These are phyloP conservation scores for Fistulinella prunicolor DNA, from an alignment of 768 basidiomycete genomes.

Conservation along the genomic window DNA sequence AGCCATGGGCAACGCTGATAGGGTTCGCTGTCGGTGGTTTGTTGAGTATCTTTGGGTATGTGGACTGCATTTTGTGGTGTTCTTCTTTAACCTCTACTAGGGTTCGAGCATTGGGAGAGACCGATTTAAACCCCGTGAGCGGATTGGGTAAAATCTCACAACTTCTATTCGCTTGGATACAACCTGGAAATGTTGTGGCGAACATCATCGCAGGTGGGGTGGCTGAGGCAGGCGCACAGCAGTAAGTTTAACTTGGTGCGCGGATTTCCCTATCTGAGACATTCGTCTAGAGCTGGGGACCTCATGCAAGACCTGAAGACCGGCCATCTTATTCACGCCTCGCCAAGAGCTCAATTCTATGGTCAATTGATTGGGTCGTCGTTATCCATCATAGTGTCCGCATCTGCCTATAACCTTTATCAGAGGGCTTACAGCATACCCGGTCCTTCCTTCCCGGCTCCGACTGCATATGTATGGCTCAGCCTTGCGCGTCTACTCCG, in stretches of 20 bases:
- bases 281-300: constrained; percentile 73
- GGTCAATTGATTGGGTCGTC: constrained; percentile 90
- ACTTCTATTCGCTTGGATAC: constrained; percentile 89
- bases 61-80: constrained; percentile 4
- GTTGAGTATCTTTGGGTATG: constrained; percentile 84
- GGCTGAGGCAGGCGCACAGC: constrained; percentile 93
- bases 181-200: constrained; percentile 94
- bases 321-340: constrained; percentile 87
- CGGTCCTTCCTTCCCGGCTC: constrained; percentile 93
- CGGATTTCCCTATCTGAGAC: constrained; percentile 2
- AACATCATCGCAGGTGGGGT: constrained; percentile 97
- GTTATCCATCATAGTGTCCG: constrained; percentile 84
- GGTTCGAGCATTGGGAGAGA: constrained; percentile 93
- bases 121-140: constrained; percentile 89
- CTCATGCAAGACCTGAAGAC: constrained; percentile 99
- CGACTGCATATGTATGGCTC: constrained; percentile 93
- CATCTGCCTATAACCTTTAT: constrained; percentile 85
- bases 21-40: constrained; percentile 82
- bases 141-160: constrained; percentile 95
- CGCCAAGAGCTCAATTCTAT: constrained; percentile 91
- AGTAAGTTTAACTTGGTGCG: constrained; percentile 44
- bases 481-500: constrained; percentile 72
- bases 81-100: constrained; percentile 36
- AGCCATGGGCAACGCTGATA: constrained; percentile 90
- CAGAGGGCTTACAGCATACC: constrained; percentile 86